Percentiles rank a stretch among this genome's conserved stretches.
phyloP scores from a whole-genome alignment of 768 basidiomycete genomes.

The Amanita subjunquillea region DNA sequence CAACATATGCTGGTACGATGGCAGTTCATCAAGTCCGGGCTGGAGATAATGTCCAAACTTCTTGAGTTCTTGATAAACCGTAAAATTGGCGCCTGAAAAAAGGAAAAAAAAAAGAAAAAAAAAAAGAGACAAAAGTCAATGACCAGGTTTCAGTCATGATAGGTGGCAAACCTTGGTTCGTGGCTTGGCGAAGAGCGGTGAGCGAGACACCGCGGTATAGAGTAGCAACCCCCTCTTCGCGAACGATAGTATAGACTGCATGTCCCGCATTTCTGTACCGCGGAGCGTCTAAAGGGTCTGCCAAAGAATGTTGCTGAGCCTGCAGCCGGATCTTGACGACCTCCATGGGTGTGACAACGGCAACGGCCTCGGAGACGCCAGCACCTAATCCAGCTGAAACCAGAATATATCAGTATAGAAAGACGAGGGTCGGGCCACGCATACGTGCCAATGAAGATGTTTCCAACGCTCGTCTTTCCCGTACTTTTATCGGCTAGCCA shows the following conservation, averaged over 20 bases:
- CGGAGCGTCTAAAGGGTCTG: slow-evolving; percentile 89
- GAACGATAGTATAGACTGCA: slow-evolving; percentile 87
- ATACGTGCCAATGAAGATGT: slow-evolving; percentile 75
- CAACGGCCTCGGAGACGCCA: slow-evolving; percentile 90
- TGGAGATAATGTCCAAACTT: slow-evolving; percentile 68
- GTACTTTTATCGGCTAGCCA: slow-evolving; percentile 68
- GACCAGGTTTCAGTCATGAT: too few relatives aligned
- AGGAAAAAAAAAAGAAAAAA: too few relatives aligned
- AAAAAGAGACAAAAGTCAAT: too few relatives aligned
- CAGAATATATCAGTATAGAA: not conserved
- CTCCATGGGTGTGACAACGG: slow-evolving; percentile 97
- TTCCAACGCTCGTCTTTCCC: slow-evolving; percentile 69
- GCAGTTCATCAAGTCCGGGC: slow-evolving; percentile 70
- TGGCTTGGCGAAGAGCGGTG: slow-evolving; percentile 92
- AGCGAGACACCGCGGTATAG: slow-evolving; percentile 90
- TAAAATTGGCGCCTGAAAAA: slow-evolving; percentile 89
- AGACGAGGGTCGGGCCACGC: not conserved
- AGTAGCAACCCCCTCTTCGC: slow-evolving; percentile 76
- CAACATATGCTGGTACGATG: slow-evolving; percentile 91
- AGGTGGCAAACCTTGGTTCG: slow-evolving; percentile 70
- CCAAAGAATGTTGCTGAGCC: slow-evolving; percentile 94
- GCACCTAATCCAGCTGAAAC: slow-evolving; percentile 81
- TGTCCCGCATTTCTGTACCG: slow-evolving; percentile 96
- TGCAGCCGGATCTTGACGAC: slow-evolving; percentile 98
- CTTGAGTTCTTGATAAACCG: slow-evolving; percentile 96